Conservation (phyloP, 768 basidiomycete species). For the Fistulinella prunicolor region DNA sequence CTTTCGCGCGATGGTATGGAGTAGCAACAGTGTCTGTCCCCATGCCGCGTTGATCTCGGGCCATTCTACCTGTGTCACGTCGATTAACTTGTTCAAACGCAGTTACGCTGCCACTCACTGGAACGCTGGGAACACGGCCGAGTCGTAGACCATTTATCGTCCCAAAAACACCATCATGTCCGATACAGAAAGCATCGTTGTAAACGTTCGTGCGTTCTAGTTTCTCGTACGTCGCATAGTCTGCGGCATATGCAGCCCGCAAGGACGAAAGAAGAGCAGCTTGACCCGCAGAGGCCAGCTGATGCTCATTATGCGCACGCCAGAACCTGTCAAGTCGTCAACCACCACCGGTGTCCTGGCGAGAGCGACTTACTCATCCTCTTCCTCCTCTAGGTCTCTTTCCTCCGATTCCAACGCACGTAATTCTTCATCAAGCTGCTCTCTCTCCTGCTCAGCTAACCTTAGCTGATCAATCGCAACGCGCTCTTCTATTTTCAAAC, state of each 20-base stretch:
- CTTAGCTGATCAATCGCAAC: slow-evolving; percentile 72
- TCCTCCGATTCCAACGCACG: slow-evolving; percentile 72
- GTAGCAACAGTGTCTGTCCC: slow-evolving; percentile 90
- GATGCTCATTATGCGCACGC: slow-evolving; percentile 72
- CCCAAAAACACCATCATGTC: slow-evolving; percentile 91
- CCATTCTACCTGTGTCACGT: slow-evolving; percentile 81
- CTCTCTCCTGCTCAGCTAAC: slow-evolving; percentile 72
- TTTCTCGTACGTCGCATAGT: slow-evolving; percentile 74
- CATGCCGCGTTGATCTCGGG: slow-evolving; percentile 98
- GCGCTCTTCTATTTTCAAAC: slow-evolving; percentile 64
- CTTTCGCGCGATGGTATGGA: slow-evolving; percentile 90
- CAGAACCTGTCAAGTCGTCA: slow-evolving; percentile 60
- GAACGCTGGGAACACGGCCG: slow-evolving; percentile 80
- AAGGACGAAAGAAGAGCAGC: slow-evolving; percentile 66
- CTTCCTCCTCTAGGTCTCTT: slow-evolving; percentile 74
- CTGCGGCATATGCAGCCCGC: slow-evolving; percentile 74
- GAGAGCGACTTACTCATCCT: slow-evolving; percentile 62
- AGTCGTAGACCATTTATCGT: slow-evolving; percentile 97
- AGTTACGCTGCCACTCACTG: slow-evolving; percentile 45
- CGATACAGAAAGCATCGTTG: slow-evolving; percentile 94
- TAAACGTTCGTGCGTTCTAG: slow-evolving; percentile 92
- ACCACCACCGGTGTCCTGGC: background rate
- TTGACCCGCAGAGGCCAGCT: slow-evolving; percentile 63
- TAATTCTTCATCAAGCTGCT: slow-evolving; percentile 72
- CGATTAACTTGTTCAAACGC: slow-evolving; percentile 9